Conservation (phyloP, 176 grass and related monocot genomes). For the Ananas comosus region DNA sequence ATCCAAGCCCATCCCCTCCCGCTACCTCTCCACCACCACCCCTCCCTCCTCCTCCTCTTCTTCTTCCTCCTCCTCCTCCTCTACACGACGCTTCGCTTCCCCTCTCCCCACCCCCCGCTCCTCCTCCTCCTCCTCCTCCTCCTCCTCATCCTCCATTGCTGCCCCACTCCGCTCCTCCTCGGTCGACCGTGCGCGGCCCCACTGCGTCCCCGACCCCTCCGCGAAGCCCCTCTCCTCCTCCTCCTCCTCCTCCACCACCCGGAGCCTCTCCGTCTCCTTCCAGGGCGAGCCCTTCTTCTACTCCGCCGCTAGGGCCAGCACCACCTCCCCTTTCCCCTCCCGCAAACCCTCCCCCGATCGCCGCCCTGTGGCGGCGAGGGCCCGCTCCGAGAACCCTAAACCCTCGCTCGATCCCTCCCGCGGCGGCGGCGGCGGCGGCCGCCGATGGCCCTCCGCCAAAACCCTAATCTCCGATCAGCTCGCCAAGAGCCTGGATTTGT, state of each 20-base stretch:
- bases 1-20: slow-evolving; percentile 11
- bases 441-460: slow-evolving; percentile 10
- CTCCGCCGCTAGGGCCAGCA: slow-evolving; percentile 65
- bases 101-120: slow-evolving; percentile 1
- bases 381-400: slow-evolving; percentile 7
- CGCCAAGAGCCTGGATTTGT: slow-evolving; percentile 16
- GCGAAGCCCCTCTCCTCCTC: slow-evolving; percentile 18
- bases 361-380: not conserved
- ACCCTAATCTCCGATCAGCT: slow-evolving; percentile 1
- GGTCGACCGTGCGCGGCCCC: slow-evolving; percentile 19
- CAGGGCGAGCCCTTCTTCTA: slow-evolving; percentile 90
- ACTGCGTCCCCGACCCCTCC: slow-evolving; percentile 24
- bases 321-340: slow-evolving; percentile 48
- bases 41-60: not conserved
- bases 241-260: slow-evolving; percentile 49
- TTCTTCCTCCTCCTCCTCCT: not conserved
- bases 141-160: not conserved
- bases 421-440: not conserved
- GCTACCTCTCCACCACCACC: slow-evolving; percentile 6
- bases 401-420: not conserved
- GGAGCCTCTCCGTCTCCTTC: slow-evolving; percentile 96
- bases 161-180: not conserved
- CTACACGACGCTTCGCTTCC: slow-evolving; percentile 2
- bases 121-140: not conserved
- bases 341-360: slow-evolving; percentile 54